phyloP scores from a whole-genome alignment of 2,329 filamentous ascomycete species.

The Epichloe festucae region DNA sequence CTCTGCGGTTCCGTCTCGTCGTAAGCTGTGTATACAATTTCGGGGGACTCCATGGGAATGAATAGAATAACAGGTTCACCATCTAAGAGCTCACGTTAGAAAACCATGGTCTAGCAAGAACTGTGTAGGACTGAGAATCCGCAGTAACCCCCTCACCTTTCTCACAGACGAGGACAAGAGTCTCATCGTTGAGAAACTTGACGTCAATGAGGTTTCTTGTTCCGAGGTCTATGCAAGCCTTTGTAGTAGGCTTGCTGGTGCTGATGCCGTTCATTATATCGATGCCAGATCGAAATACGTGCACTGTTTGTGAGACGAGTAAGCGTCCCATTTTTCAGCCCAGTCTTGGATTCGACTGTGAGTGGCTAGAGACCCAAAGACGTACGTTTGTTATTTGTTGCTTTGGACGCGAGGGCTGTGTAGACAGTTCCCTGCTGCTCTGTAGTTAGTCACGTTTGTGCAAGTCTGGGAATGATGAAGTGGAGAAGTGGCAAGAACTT shows the following conservation, averaged over 20 bases:
- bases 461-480: neutral
- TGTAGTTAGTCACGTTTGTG: neutral
- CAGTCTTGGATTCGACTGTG: neutral
- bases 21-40: constrained; percentile 25
- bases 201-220: constrained; percentile 42
- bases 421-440: constrained; percentile 24
- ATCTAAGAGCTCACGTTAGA: constrained; percentile 9
- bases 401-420: constrained; percentile 29
- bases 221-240: constrained; percentile 28
- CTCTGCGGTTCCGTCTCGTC: constrained; percentile 11
- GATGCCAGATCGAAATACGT: constrained; percentile 41
- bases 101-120: too few species aligned
- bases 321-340: neutral
- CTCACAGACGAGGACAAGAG: constrained; percentile 46
- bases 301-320: constrained; percentile 27
- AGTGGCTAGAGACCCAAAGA: neutral
- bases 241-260: constrained; percentile 24
- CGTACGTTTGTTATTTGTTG: constrained; percentile 24
- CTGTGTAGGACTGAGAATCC: neutral
- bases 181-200: constrained; percentile 53
- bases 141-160: constrained; percentile 15
- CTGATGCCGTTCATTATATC: constrained; percentile 48
- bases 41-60: constrained; percentile 24
- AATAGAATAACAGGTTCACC: constrained; percentile 16
- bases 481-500: constrained; percentile 8